Base-by-base conservation (phyloP, 75 land plant species). In the Sequoia sempervirens region DNA sequence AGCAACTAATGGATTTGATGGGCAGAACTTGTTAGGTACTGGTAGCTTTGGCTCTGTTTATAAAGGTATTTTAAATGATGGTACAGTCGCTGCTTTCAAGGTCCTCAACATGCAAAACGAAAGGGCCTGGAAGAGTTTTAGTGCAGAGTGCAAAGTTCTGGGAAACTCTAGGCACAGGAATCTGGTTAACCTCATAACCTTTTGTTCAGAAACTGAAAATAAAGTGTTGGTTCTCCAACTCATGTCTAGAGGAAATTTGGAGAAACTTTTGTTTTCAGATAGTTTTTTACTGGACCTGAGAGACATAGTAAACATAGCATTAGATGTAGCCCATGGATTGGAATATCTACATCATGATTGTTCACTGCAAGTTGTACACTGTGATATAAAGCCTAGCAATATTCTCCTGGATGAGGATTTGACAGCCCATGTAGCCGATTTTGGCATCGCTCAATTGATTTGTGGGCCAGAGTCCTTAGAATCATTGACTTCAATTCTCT, bases 331-430 rank as follows among this genome's bases (percentile, higher is more conserved):
- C 12, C 58, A 58, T 73, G 88, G 86, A 36, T 28, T 90, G 80
- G 83, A 80, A 43, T 90, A 90, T 75, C 82, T 90, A 61, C 91
- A 88, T 64, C 75, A 82, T 20, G 86, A 88, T 28, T 75, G 83
- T 52, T 80, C 58, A 9, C 43, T 53, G 40, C 82, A 47, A 20
- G 43, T 90, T 15, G 84, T 86, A 38, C 91, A 86, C 43, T 82
- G 91, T 50, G 90, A 90, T 52, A 70, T 86, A 81, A 90, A 90
- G 75, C 91, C 91, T 3, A 86, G 85, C 83, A 90, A 90, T 68
- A 30, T 90, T 79, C 90, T 90, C 15, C 73, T 90, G 8, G 91
- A 90, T 80, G 84, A 73, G 26, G 83, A 58, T 54, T 83, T 84
- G 86, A 43, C n/a, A 37, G 86, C 84, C 11, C 36, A 82, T 75